These are phyloP conservation scores for Cryptococcus sp. DNA, from an alignment of 1,284 basidiomycete species.

Conservation along the genomic window DNA sequence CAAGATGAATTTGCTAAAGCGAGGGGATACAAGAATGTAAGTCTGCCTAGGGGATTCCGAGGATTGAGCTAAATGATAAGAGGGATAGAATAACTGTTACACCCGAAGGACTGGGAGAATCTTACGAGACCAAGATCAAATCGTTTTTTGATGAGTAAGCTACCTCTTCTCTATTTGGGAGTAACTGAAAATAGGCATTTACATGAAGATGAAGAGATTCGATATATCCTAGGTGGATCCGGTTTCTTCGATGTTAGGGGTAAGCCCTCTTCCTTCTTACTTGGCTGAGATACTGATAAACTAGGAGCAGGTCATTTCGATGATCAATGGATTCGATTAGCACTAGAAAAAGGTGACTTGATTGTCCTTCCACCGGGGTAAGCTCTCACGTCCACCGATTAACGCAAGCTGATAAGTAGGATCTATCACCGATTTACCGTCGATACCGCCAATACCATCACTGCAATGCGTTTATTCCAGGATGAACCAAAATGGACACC, in stretches of 20 bases:
- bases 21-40: conserved; percentile 65
- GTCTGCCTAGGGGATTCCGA: conserved; percentile 8
- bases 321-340: conserved; percentile 69
- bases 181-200: conserved; percentile 57
- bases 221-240: conserved; percentile 72
- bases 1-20: conserved; percentile 59
- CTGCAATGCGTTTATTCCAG: conserved; percentile 74
- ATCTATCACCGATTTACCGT: conserved; percentile 85
- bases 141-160: conserved; percentile 74
- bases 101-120: conserved; percentile 67
- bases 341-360: conserved; percentile 65
- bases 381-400: conserved; percentile 9
- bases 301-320: conserved; percentile 26
- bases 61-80: conserved; percentile 2
- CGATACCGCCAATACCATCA: conserved; percentile 63
- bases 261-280: conserved; percentile 38
- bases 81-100: conserved; percentile 69
- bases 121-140: conserved; percentile 72
- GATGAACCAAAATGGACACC: conserved; percentile 85
- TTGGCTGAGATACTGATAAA: not conserved
- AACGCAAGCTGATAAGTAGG: conserved; percentile 19
- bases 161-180: not conserved
- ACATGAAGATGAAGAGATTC: conserved; percentile 88
- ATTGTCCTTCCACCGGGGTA: conserved; percentile 65
- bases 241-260: conserved; percentile 83